Evolutionary conservation across 371 early-diverging fungal species (phyloP), one percentile per base, ranked within the genome.

Genomic region (Mortierella sp.): DNA sequence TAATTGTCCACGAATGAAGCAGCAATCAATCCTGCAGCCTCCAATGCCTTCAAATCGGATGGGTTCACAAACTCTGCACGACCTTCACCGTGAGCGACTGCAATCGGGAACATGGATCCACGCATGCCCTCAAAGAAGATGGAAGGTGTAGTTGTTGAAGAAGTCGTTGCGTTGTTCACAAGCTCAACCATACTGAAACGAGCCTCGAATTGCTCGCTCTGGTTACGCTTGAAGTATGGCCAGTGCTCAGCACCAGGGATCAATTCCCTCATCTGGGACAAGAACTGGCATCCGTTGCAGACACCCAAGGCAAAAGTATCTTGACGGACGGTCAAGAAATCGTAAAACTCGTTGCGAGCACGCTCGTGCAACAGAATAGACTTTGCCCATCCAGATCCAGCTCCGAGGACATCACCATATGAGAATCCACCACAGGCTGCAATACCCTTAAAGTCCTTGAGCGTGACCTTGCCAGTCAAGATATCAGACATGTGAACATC

Each of bases 401-500:
- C 98, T 7, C 99, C 99, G 15, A 98, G 85, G 0, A 98, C 98
- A 85, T 98, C 99, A 80, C 99, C 99, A 83, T 98, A 98, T 0
- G 95, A 94, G 91, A 98, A 98, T 10, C 99, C 99, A 84, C 99
- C 99, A 72, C 97, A 97, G 19, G 95, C 95, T 24, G 95, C 98
- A 53, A 98, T 85, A 32, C 98, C 99, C 58, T 89, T 87, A 84
- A 97, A 97, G 50, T 85, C 90, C 63, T 83, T 84, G 22, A 97
- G 85, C 0, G 88, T 78, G 9, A 91, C 90, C 72, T 88, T 85
- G n/a, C 94, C 94, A 28, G 87, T 72, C 48, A 98, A 79, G 52
- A 98, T 86, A 75, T 98, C 98, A 8, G 96, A 93, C 98, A 98
- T 98, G 84, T 98, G 99, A 3, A 98, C 97, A 85, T 98, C 98